Base-by-base conservation (phyloP, 192 early-diverging fungal genomes). In the Backusella luteola region DNA sequence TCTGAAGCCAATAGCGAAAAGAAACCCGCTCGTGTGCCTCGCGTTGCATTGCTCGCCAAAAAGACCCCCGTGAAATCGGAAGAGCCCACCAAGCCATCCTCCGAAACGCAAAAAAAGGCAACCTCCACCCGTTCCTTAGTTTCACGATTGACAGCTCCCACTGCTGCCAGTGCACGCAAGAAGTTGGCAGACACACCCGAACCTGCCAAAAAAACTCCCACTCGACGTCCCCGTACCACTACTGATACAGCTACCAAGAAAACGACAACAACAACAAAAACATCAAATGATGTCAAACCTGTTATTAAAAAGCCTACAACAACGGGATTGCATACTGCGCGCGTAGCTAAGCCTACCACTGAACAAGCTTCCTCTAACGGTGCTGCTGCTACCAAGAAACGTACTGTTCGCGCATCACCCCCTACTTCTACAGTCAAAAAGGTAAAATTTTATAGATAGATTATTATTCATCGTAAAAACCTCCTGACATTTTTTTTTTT, bases 141-240 rank as follows among this genome's bases (percentile, higher is more conserved):
- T 26, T 76, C 75, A 38, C 15, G 75, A 35, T 56, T 76, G 67
- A 76, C 75, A 41, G 75, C 75, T 6, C 75, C 75, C 53, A 76
- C 75, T 69, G 68, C 67, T 34, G 68, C 68, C 23, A 76, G 75
- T 70, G 75, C 75, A 42, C 41, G 75, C 6, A 69, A 66, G 2
- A 66, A 69, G 26, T 11, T 49, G 15, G 66, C n/a, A 14, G 63
- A 41, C 23, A 39, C 73, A 38, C 11, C 14, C 2, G 34, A 56
- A 23, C 21, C 73, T 59, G 23, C 32, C 26, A 71, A 44, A 52
- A 53, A 53, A 29, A 73, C 46, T 29, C 17, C 53, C 41, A 46
- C 46, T 49, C 15, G 11, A 8, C 44, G 70, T 52, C 9, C 70
- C 19, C 39, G 35, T 69, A 7, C 32, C 32, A 38, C 67, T 17